Evolutionary conservation across 2,329 filamentous ascomycete genomes (phyloP).

Genomic region (Verticillium klebahnii): DNA sequence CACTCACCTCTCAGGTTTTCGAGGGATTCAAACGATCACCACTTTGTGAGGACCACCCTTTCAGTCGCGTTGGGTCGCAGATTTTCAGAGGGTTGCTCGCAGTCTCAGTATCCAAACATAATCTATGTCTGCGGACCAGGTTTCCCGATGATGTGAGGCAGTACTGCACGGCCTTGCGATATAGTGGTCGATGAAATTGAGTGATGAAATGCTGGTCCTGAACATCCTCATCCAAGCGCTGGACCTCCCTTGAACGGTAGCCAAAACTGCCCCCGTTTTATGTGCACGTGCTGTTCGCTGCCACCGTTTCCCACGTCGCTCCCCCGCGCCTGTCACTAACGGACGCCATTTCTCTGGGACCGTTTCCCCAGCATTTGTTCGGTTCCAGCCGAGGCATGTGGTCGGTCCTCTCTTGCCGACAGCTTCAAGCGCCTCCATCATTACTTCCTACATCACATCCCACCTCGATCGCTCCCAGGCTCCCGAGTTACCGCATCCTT

Average conservation of each 20-base stretch:
- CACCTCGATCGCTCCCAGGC: neutral
- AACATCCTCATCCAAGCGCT: neutral
- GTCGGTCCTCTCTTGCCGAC: slow-evolving; percentile 5
- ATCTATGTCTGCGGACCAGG: neutral
- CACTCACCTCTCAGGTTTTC: neutral
- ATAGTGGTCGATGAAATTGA: neutral
- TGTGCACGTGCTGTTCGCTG: neutral
- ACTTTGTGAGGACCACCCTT: neutral
- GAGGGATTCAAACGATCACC: neutral
- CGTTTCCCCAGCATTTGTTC: neutral
- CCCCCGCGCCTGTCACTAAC: neutral
- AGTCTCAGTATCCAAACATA: neutral
- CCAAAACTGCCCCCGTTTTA: neutral
- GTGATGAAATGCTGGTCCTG: neutral
- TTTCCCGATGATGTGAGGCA: neutral
- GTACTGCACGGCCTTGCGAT: neutral
- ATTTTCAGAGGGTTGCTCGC: neutral
- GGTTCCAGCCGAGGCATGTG: slow-evolving; percentile 14
- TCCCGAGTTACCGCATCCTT: neutral
- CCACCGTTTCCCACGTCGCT: neutral
- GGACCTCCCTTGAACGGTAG: neutral
- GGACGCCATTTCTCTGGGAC: slow-evolving; percentile 2
- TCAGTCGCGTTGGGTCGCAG: neutral
- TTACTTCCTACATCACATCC: neutral
- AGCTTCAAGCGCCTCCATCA: neutral